phyloP scores from a whole-genome alignment of 257 asterid species.

The Solanum gandarillasii region DNA sequence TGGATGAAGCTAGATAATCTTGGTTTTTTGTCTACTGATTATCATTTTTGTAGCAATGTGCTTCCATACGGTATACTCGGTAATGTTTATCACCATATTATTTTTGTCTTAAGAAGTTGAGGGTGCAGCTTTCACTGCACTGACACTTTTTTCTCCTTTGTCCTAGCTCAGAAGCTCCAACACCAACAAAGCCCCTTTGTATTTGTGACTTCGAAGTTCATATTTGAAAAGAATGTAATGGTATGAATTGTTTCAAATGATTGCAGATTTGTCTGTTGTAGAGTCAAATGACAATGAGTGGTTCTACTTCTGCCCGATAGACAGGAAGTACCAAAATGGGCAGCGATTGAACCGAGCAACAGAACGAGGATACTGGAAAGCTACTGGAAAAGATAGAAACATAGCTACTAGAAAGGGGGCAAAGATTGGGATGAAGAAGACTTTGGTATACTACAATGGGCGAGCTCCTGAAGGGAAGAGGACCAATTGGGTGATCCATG shows the following conservation, averaged over 20 bases:
- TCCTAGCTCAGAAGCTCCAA: background rate
- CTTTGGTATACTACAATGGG: conserved; percentile 71
- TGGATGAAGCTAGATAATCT: background rate
- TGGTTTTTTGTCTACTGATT: background rate
- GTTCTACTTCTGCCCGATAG: conserved; percentile 76
- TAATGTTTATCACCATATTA: background rate
- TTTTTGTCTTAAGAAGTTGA: background rate
- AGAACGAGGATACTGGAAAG: conserved; percentile 78
- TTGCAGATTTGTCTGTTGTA: conserved; percentile 60
- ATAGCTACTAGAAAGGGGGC: conserved; percentile 46
- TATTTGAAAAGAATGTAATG: background rate
- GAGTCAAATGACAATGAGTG: conserved; percentile 73
- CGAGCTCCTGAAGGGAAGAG: conserved; percentile 90
- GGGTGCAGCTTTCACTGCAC: background rate
- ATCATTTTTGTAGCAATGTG: background rate
- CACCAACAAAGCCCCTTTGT: background rate
- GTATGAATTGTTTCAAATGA: background rate
- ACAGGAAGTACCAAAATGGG: conserved; percentile 68
- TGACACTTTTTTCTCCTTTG: background rate
- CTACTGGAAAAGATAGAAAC: conserved; percentile 82
- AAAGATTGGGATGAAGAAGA: conserved; percentile 74
- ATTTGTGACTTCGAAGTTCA: background rate
- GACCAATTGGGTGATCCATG: conserved; percentile 77
- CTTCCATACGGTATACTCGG: background rate
- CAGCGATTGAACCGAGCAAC: conserved; percentile 76